phyloP scores from a whole-genome alignment of 305 asterid species.

The Plantago coronopus region DNA sequence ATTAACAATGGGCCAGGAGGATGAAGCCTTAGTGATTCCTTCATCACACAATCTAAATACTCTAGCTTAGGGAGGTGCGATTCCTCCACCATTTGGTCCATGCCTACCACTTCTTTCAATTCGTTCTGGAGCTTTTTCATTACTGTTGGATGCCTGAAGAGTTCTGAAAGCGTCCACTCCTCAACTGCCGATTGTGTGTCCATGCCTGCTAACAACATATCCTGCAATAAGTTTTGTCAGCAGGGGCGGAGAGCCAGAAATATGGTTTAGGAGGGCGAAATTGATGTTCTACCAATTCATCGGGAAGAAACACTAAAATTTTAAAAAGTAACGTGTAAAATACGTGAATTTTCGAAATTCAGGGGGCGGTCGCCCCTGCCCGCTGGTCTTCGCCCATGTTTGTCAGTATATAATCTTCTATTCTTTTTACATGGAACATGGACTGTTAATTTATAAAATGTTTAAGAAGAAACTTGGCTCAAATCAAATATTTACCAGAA shows the following conservation, averaged over 20 bases:
- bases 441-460: too few species aligned
- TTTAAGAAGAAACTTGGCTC: background rate
- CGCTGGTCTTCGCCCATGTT: too few species aligned
- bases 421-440: too few species aligned
- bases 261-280: too few species aligned
- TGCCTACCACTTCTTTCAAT: conserved; percentile 33
- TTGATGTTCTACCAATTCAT: too few species aligned
- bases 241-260: too few species aligned
- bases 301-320: too few species aligned
- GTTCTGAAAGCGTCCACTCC: conserved; percentile 46
- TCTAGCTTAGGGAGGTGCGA: conserved; percentile 34
- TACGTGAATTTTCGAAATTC: too few species aligned
- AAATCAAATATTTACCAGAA: conserved; percentile 28
- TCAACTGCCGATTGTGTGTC: conserved; percentile 42
- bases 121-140: conserved; percentile 35
- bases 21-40: conserved; percentile 39
- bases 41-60: conserved; percentile 35
- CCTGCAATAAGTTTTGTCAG: too few species aligned
- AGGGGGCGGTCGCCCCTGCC: too few species aligned
- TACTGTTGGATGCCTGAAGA: conserved; percentile 24
- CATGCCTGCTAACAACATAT: conserved; percentile 40
- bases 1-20: conserved; percentile 28
- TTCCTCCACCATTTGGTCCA: conserved; percentile 37
- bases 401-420: too few species aligned
- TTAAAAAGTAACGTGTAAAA: too few species aligned